Percentiles rank a stretch among this genome's conserved stretches.
phyloP scores from a whole-genome alignment of 108 stramenopile genomes.

The Asterionellopsis glacialis region DNA sequence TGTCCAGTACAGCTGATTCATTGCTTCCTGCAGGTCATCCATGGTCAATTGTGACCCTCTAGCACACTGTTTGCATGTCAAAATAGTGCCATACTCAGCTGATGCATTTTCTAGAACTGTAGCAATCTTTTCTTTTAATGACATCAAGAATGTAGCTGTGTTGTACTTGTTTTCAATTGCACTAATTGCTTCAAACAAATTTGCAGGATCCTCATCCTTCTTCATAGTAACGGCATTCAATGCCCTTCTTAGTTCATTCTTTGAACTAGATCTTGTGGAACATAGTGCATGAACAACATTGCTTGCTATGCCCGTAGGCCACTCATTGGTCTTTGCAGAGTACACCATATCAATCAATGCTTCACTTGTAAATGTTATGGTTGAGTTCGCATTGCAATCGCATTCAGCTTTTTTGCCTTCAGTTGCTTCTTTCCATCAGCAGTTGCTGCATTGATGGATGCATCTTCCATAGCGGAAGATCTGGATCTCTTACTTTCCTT shows the following conservation, averaged over 20 bases:
- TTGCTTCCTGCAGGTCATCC: neutral
- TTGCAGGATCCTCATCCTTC: neutral
- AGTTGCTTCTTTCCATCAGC: neutral
- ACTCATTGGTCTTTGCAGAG: neutral
- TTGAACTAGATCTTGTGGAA: neutral
- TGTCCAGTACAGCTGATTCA: neutral
- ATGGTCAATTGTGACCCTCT: neutral
- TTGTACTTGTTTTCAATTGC: conserved; percentile 4
- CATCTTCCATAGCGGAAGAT: neutral
- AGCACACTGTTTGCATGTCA: neutral
- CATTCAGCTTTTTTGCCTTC: neutral
- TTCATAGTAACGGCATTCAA: conserved; percentile 3
- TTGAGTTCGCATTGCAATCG: neutral
- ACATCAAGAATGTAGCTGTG: neutral
- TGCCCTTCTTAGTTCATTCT: neutral
- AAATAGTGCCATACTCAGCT: neutral
- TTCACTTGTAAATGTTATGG: conserved; percentile 4
- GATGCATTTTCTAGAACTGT: neutral
- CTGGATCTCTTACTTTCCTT: neutral
- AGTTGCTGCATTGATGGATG: no score
- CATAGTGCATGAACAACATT: neutral
- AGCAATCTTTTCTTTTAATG: neutral
- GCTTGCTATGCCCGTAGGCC: neutral
- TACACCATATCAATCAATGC: neutral
- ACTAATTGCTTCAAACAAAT: conserved; percentile 1